Evolutionary conservation across 768 basidiomycete species (phyloP), one percentile per base, ranked within the genome.

Genomic region (Phanerochaete sordida): DNA sequence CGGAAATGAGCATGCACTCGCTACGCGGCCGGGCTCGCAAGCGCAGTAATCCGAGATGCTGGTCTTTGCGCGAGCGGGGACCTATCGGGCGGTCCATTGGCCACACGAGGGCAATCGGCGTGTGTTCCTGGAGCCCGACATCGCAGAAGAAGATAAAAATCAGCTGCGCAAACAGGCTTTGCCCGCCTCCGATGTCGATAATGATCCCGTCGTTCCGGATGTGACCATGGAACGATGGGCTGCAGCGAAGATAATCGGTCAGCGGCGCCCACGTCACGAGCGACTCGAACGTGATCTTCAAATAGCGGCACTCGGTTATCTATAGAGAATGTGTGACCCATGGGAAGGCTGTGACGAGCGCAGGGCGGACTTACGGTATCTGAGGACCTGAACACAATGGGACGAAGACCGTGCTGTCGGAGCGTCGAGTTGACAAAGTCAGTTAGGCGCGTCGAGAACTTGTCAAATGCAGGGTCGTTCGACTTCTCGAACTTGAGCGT

Each of bases 181-280:
- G 12, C 5, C 16, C n/a, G 24, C 31, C 52, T 0, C 37, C n/a
- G 1, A 63, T 62, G 2, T 73, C 44, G 12, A 73, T 39, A 26
- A 78, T 57, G 0, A 73, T 65, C 35, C 54, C 64, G 52, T 76
- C 72, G 58, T 57, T 60, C 16, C 65, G 53, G 0, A 51, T 37
- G 2, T 12, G 6, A 19, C 59, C 55, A 35, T 66, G 57, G 57
- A 70, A 70, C 0, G 2, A 1, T 0, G 67, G 67, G 33, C 15
- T 62, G 57, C 65, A 70, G 16, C 61, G 53, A 21, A 69, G 44
- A 21, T 60, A 51, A 44, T 70, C 69, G 2, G 56, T 54, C 4
- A 54, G 23, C 30, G 50, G n/a, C 9, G 56, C 11, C 67, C 65
- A 67, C 24, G 64, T 54, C 6, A 69, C 67, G 2, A 28, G 51